These are phyloP conservation scores for Ogataea wickerhamii DNA, from an alignment of 805 yeast species.

Conservation along the genomic window DNA sequence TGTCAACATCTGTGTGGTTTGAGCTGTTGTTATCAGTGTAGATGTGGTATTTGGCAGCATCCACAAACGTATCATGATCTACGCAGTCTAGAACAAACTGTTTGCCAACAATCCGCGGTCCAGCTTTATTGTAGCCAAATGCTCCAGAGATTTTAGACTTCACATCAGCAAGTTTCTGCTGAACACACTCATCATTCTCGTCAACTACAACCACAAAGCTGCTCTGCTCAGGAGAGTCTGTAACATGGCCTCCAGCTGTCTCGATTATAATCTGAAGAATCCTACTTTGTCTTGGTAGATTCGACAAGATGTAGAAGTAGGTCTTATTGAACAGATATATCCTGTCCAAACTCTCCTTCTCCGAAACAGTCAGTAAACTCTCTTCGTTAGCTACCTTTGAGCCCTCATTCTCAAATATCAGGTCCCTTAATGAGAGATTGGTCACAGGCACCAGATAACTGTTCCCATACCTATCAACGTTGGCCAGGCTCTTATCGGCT, in stretches of 20 bases:
- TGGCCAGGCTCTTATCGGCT: constrained; percentile 23
- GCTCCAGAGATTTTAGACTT: constrained; percentile 2
- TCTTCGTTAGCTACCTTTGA: not conserved
- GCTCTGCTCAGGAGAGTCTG: constrained; percentile 28
- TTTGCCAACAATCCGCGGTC: constrained; percentile 37
- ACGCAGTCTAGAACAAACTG: constrained; percentile 34
- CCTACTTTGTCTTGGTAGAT: constrained; percentile 9
- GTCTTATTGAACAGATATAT: constrained; percentile 33
- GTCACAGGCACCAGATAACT: constrained; percentile 43
- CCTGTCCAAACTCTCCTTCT: not conserved
- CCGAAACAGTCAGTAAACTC: not conserved
- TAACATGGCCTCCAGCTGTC: constrained; percentile 43
- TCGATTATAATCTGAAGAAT: constrained; percentile 29
- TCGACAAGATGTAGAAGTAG: constrained; percentile 31
- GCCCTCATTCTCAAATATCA: constrained; percentile 8
- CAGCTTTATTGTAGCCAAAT: constrained; percentile 11
- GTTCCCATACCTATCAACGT: constrained; percentile 62
- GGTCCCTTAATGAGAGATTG: constrained; percentile 19
- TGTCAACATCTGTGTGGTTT: too few species aligned
- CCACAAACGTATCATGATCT: constrained; percentile 15
- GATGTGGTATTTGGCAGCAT: constrained; percentile 11
- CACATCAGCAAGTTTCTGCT: constrained; percentile 1
- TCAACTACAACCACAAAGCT: constrained; percentile 38
- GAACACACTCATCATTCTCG: constrained; percentile 5
- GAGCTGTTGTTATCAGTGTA: too few species aligned